Conservation (phyloP, 148 eudicot genomes). For the Amaranthus hypochondriacus region DNA sequence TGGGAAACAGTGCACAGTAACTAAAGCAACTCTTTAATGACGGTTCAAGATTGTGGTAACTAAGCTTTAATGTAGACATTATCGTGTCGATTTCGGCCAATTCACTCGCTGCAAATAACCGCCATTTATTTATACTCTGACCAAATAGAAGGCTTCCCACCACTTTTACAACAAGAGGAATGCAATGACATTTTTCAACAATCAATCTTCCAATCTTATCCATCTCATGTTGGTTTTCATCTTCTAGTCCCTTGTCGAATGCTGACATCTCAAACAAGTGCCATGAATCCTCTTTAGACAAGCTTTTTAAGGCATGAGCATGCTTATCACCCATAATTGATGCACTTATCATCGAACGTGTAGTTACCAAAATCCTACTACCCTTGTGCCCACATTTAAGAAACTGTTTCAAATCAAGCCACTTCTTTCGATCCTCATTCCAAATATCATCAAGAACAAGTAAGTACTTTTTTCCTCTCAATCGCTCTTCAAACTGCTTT, state of each 20-base stretch:
- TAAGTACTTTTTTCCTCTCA: slow-evolving; percentile 22
- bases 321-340: slow-evolving; percentile 20
- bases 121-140: slow-evolving; percentile 8
- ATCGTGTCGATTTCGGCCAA: slow-evolving; percentile 11
- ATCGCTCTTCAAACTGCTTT: not conserved
- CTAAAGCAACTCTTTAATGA: slow-evolving; percentile 18
- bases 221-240: not conserved
- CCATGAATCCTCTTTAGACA: slow-evolving; percentile 27
- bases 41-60: slow-evolving; percentile 16
- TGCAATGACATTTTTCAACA: slow-evolving; percentile 15
- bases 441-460: slow-evolving; percentile 36
- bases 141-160: slow-evolving; percentile 19
- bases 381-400: slow-evolving; percentile 21
- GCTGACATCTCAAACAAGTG: slow-evolving; percentile 32
- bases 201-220: slow-evolving; percentile 20
- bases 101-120: slow-evolving; percentile 1
- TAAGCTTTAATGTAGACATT: slow-evolving; percentile 16
- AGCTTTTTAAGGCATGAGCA: slow-evolving; percentile 16
- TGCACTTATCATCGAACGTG: slow-evolving; percentile 29
- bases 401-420: slow-evolving; percentile 18
- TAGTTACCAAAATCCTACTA: slow-evolving; percentile 35
- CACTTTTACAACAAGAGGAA: not conserved
- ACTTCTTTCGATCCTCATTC: slow-evolving; percentile 21
- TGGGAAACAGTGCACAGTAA: slow-evolving; percentile 16
- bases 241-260: not conserved